These are phyloP conservation scores for Saccharomyces hybrid DNA, from an alignment of 1,139 yeast genomes.

Conservation along the genomic window DNA sequence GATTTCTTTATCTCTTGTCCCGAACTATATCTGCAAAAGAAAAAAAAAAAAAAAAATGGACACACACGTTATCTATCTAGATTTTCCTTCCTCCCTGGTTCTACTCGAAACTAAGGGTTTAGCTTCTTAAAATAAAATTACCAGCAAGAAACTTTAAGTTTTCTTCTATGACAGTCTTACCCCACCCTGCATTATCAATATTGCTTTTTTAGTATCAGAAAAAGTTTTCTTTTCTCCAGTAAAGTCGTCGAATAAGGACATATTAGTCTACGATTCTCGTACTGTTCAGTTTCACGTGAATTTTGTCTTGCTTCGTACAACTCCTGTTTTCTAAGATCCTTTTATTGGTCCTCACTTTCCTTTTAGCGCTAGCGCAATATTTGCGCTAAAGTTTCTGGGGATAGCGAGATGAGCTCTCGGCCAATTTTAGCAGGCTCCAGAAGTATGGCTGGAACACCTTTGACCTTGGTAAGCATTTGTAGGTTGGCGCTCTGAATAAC, in stretches of 20 bases:
- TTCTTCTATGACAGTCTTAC: no score
- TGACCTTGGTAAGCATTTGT: constrained; percentile 62
- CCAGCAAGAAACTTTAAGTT: neutral
- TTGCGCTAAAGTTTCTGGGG: no score
- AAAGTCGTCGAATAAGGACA: neutral
- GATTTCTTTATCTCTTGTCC: neutral
- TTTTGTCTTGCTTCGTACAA: neutral
- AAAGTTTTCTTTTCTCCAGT: no score
- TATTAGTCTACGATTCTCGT: neutral
- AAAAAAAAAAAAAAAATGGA: neutral
- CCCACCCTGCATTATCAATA: no score
- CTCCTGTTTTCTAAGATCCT: neutral
- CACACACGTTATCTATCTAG: neutral
- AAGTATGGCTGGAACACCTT: constrained; percentile 75
- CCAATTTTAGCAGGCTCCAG: constrained; percentile 69
- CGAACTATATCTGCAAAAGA: neutral
- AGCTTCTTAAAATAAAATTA: neutral
- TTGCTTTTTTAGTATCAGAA: no score
- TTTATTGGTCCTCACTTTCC: neutral
- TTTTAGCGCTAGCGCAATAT: neutral
- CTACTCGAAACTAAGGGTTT: neutral
- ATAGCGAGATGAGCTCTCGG: no score
- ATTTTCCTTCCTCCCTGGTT: neutral
- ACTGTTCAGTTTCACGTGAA: neutral
- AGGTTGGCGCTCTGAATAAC: constrained; percentile 41